Evolutionary conservation across 345 rosid species (phyloP), one percentile per base, ranked within the genome.

Genomic region (Citropsis articulata): DNA sequence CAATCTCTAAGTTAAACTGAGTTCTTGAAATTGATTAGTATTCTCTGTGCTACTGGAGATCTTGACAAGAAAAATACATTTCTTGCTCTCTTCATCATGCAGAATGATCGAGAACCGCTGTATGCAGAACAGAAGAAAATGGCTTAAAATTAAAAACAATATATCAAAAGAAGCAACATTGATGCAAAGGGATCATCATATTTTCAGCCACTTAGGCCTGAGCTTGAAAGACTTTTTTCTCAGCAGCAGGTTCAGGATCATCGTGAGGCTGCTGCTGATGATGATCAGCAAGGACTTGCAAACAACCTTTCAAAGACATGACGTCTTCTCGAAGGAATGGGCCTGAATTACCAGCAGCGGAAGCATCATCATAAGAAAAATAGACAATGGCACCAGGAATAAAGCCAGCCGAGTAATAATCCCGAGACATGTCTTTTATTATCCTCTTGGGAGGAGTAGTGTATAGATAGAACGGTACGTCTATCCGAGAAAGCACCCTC

Each of bases 341-440:
- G 30, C 84, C 85, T 31, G 84, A 77, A 74, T 75, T 82, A 56
- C 78, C 73, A 78, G 85, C 83, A 69, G 80, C 82, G 28, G 69
- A 78, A 35, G 88, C 87, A n/a, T 80, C 86, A 78, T 91, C 88
- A 67, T 88, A 87, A 53, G 94, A 89, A 77, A 93, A 96, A 81
- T 96, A 93, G 61, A 93, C 93, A 75, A 96, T 89, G 69, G 97
- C 98, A 65, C 99, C 98, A 68, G 98, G 99, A 87, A 93, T 35
- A 77, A 96, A 92, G 50, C 99, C 94, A 73, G 97, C 92, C 2
- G 95, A 75, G 89, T 82, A 91, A 70, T 91, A 91, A 84, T 96
- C 99, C 79, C 80, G 88, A 21, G 91, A 88, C 75, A 86, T 81
- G 83, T 96, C 95, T 80, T 89, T 89, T 38, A 96, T 79, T 80